Conservation (phyloP, 306 rosid species). For the Urtica urens region DNA sequence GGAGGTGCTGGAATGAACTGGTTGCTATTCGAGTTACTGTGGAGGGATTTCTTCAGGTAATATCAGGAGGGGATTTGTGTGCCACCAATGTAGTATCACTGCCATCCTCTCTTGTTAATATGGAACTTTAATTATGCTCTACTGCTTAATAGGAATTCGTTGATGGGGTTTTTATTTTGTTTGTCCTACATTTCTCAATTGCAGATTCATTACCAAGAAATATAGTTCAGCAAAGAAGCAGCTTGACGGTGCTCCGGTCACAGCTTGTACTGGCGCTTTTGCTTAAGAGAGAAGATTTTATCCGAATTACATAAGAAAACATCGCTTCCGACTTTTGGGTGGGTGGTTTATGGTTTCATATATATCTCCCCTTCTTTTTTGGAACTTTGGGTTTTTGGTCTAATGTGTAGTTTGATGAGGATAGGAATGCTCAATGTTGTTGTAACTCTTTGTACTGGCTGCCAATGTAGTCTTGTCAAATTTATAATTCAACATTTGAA, state of each 20-base stretch:
- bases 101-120: neutral
- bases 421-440: slow-evolving; percentile 15
- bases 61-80: neutral
- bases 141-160: neutral
- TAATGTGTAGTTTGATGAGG: slow-evolving; percentile 6
- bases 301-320: slow-evolving; percentile 7
- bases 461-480: slow-evolving; percentile 28
- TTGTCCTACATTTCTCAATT: no score
- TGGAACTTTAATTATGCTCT: neutral
- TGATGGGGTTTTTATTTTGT: neutral
- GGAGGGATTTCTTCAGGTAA: slow-evolving; percentile 99
- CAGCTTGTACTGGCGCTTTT: slow-evolving; percentile 69
- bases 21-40: slow-evolving; percentile 81
- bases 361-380: neutral
- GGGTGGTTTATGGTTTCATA: slow-evolving; percentile 20
- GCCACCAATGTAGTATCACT: neutral
- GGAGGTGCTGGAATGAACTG: slow-evolving; percentile 71
- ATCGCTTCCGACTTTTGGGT: slow-evolving; percentile 16
- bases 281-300: slow-evolving; percentile 38
- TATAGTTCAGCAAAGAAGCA: slow-evolving; percentile 69
- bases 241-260: slow-evolving; percentile 45
- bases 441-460: slow-evolving; percentile 23
- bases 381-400: neutral
- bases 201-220: slow-evolving; percentile 84
- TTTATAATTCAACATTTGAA: slow-evolving; percentile 5